A percentile compares a stretch with the other conserved stretches of the same genome.
Conservation (phyloP, 371 early-diverging fungal genomes). For the Phascolomyces articulosus region DNA sequence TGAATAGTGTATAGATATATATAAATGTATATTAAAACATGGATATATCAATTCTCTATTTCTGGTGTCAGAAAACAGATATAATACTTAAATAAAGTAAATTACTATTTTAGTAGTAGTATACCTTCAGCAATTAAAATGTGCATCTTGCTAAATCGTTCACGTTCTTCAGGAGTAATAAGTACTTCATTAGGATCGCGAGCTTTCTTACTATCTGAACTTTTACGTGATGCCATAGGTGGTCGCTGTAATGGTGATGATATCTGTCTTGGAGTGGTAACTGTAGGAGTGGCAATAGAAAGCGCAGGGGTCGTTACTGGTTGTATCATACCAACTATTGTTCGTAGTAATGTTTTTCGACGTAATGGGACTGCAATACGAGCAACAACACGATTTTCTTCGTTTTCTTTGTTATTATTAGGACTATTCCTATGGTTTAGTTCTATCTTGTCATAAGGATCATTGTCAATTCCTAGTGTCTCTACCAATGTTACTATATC, state of each 20-base stretch:
- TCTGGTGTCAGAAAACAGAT: no score
- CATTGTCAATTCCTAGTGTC: no score
- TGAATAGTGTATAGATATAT: no score
- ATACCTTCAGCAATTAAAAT: constrained; percentile 51
- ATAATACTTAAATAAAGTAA: no score
- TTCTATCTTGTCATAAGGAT: background rate
- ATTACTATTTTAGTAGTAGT: no score
- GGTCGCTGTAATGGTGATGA: background rate
- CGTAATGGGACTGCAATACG: constrained; percentile 59
- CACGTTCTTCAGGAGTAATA: constrained; percentile 33
- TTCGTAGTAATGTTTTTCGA: constrained; percentile 46
- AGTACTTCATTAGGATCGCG: background rate
- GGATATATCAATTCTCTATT: no score
- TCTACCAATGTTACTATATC: no score
- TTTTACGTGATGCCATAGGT: no score
- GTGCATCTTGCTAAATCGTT: constrained; percentile 29
- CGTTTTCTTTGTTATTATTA: no score
- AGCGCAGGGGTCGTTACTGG: background rate
- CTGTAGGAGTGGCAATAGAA: no score
- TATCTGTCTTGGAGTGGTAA: no score
- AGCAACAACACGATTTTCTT: constrained; percentile 22
- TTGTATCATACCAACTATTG: constrained; percentile 15
- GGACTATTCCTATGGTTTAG: constrained; percentile 3
- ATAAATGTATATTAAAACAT: no score
- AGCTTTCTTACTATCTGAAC: background rate